Conservation (phyloP, 73 alveolate species). For the Blepharisma japonicum region DNA sequence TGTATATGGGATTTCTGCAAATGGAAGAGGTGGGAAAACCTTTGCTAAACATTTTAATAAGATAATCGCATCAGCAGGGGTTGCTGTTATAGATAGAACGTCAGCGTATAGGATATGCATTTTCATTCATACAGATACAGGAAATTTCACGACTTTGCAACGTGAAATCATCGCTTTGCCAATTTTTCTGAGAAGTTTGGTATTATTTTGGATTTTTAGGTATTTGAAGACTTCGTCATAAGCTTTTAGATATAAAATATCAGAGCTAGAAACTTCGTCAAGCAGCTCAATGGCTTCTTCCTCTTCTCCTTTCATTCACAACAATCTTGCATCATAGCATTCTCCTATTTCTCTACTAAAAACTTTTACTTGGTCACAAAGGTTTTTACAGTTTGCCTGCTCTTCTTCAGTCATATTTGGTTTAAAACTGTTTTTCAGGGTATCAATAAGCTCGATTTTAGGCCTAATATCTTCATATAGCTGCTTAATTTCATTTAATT, state of each 20-base stretch:
- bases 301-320: neutral
- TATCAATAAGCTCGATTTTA: neutral
- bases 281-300: neutral
- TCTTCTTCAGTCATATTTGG: neutral
- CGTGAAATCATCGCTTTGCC: neutral
- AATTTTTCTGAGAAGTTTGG: neutral
- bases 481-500: too few relatives aligned
- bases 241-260: neutral
- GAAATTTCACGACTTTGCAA: neutral
- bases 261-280: neutral
- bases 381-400: neutral
- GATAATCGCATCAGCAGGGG: constrained; percentile 8
- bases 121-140: neutral
- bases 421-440: neutral
- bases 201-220: neutral
- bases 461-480: neutral
- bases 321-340: neutral
- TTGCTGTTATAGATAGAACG: neutral
- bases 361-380: neutral
- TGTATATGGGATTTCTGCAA: neutral
- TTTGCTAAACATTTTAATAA: neutral
- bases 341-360: neutral
- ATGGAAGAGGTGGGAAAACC: constrained; percentile 17
- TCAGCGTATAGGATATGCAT: neutral
- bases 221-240: neutral